phyloP scores from a whole-genome alignment of 108 stramenopile species.

The Mediolabrus comicus region DNA sequence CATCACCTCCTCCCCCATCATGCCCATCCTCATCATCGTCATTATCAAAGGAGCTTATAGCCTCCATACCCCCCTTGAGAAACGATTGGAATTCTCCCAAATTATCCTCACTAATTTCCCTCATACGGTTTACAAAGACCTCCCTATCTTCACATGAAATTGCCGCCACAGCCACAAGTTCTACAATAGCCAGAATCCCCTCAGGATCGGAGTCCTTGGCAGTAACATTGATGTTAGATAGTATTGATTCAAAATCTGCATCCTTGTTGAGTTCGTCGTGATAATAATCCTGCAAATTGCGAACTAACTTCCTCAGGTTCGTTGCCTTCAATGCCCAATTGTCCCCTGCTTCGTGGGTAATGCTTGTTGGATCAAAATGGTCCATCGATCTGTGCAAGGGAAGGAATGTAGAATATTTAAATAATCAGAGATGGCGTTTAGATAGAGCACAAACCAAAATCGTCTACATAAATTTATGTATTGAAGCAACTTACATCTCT shows the following conservation, averaged over 20 bases:
- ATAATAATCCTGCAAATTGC: conserved; percentile 77
- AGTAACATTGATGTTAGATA: conserved; percentile 45
- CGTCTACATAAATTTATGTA: not conserved
- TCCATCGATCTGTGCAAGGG: conserved; percentile 70
- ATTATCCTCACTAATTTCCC: conserved; percentile 62
- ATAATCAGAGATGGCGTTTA: no score
- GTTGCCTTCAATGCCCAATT: conserved; percentile 86
- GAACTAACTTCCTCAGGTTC: conserved; percentile 82
- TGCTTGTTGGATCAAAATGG: conserved; percentile 85
- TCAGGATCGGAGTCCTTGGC: conserved; percentile 53
- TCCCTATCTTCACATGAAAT: conserved; percentile 76
- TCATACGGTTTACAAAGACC: conserved; percentile 71
- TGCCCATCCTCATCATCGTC: conserved; percentile 53
- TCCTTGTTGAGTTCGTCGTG: conserved; percentile 75
- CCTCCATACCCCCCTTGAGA: conserved; percentile 60
- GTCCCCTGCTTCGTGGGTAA: conserved; percentile 78
- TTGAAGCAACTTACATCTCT: conserved; percentile 73
- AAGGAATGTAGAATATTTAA: conserved; percentile 13
- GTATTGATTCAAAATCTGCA: conserved; percentile 54
- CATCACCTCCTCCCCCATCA: conserved; percentile 51
- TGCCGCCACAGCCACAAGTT: conserved; percentile 82
- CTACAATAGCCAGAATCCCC: conserved; percentile 63
- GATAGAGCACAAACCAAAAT: not conserved
- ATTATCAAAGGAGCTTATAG: conserved; percentile 55
- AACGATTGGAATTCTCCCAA: conserved; percentile 77